Evolutionary conservation across 2,329 filamentous ascomycete genomes (phyloP).

Genomic region (Acrocalymma vagum): DNA sequence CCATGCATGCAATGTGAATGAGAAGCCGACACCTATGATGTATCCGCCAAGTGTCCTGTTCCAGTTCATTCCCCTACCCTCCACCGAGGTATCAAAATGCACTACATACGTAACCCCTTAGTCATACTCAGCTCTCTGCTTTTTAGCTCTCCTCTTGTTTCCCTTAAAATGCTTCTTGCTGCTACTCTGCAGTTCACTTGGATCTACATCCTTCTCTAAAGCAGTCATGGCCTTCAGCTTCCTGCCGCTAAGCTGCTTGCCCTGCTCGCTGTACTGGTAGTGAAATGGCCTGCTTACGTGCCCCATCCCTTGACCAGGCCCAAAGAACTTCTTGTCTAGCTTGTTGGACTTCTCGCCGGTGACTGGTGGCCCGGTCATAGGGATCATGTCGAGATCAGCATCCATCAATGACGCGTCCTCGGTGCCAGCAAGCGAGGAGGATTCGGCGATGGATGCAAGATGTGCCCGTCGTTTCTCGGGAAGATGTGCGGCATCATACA

Average conservation of each 20-base stretch:
- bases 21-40: background rate
- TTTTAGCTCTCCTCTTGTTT: slow-evolving; percentile 69
- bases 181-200: slow-evolving; percentile 72
- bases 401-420: slow-evolving; percentile 53
- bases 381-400: slow-evolving; percentile 60
- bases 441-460: slow-evolving; percentile 59
- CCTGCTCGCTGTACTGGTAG: slow-evolving; percentile 87
- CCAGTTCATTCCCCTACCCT: background rate
- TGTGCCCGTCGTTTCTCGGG: slow-evolving; percentile 80
- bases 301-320: slow-evolving; percentile 65
- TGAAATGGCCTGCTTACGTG: slow-evolving; percentile 84
- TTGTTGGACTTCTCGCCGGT: slow-evolving; percentile 77
- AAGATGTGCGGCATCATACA: slow-evolving; percentile 84
- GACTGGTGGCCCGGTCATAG: slow-evolving; percentile 35
- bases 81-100: too few species aligned
- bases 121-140: slow-evolving; percentile 54
- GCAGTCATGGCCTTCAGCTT: slow-evolving; percentile 85
- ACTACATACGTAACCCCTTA: too few species aligned
- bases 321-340: slow-evolving; percentile 92
- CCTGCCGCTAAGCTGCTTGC: slow-evolving; percentile 81
- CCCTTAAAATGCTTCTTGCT: slow-evolving; percentile 96
- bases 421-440: slow-evolving; percentile 41
- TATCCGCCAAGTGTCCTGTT: too few species aligned
- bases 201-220: slow-evolving; percentile 84
- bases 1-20: background rate